A percentile compares a stretch with the other conserved stretches of the same genome.
phyloP scores from a whole-genome alignment of 2,329 filamentous ascomycete species.

The Penicillium corylophilum region DNA sequence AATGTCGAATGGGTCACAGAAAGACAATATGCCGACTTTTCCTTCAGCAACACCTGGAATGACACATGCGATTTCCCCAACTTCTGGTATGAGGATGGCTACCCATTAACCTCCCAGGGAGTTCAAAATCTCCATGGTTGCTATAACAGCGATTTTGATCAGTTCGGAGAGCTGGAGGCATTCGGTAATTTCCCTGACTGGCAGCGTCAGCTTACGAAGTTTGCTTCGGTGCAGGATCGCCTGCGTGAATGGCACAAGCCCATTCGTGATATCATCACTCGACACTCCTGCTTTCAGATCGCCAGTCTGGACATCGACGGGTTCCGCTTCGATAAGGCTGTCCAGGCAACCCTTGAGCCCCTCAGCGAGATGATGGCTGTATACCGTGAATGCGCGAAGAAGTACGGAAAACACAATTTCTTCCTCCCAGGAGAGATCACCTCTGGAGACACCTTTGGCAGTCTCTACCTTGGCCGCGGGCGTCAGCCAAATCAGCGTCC shows the following conservation, averaged over 20 bases:
- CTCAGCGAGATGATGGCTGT: constrained; percentile 58
- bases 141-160: constrained; percentile 64
- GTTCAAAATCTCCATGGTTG: constrained; percentile 50
- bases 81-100: constrained; percentile 60
- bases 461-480: constrained; percentile 63
- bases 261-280: constrained; percentile 57
- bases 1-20: constrained; percentile 55
- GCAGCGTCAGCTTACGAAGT: constrained; percentile 64
- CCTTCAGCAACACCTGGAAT: constrained; percentile 53
- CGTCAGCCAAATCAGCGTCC: constrained; percentile 55
- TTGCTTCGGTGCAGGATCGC: constrained; percentile 66
- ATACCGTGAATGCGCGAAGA: constrained; percentile 57
- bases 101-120: background rate
- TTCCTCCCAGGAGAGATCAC: constrained; percentile 65
- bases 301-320: constrained; percentile 63
- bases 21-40: constrained; percentile 60
- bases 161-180: constrained; percentile 63
- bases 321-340: constrained; percentile 65
- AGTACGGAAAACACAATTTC: constrained; percentile 62
- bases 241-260: constrained; percentile 62
- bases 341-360: constrained; percentile 62
- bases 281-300: constrained; percentile 63
- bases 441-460: constrained; percentile 59
- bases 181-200: constrained; percentile 64
- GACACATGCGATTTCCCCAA: constrained; percentile 57